Evolutionary conservation across 768 basidiomycete genomes (phyloP).

Genomic region (Clitopilus hobsonii): DNA sequence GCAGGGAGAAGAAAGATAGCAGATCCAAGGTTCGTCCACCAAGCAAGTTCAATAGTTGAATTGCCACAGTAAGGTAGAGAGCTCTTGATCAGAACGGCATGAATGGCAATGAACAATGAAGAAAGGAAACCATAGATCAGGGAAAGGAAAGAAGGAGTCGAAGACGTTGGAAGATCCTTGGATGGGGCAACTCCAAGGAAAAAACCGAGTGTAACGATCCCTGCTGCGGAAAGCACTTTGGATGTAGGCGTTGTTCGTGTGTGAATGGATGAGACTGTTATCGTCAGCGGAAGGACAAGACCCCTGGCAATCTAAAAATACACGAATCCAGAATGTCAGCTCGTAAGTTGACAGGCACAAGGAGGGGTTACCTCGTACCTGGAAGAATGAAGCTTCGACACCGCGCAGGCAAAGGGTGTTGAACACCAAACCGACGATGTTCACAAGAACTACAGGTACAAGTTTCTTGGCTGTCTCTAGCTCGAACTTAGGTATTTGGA

Average conservation of each 20-base stretch:
- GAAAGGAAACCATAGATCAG: conserved; percentile 69
- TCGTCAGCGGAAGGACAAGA: conserved; percentile 78
- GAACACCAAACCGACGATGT: conserved; percentile 73
- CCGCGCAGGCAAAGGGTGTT: conserved; percentile 75
- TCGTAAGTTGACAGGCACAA: not conserved
- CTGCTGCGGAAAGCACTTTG: conserved; percentile 55
- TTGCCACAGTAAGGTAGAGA: conserved; percentile 66
- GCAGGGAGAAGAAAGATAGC: conserved; percentile 62
- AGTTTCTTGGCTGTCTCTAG: conserved; percentile 52
- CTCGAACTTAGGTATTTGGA: conserved; percentile 57
- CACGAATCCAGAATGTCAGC: not conserved
- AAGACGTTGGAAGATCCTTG: conserved; percentile 30
- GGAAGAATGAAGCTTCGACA: conserved; percentile 80
- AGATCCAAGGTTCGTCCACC: conserved; percentile 74
- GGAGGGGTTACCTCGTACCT: conserved; percentile 34
- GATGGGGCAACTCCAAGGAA: conserved; percentile 69
- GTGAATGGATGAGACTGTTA: conserved; percentile 61
- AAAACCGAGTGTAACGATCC: conserved; percentile 69
- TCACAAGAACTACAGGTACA: conserved; percentile 58
- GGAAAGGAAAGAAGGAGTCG: conserved; percentile 50
- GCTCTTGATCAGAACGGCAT: conserved; percentile 70
- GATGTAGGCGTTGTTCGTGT: conserved; percentile 49
- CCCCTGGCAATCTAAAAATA: conserved; percentile 73
- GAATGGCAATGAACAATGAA: conserved; percentile 71
- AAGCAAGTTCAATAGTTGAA: conserved; percentile 69